A percentile compares a stretch with the other conserved stretches of the same genome.
Evolutionary conservation across 2,329 filamentous ascomycete genomes (phyloP).

Genomic region (Scedosporium dehoogii): DNA sequence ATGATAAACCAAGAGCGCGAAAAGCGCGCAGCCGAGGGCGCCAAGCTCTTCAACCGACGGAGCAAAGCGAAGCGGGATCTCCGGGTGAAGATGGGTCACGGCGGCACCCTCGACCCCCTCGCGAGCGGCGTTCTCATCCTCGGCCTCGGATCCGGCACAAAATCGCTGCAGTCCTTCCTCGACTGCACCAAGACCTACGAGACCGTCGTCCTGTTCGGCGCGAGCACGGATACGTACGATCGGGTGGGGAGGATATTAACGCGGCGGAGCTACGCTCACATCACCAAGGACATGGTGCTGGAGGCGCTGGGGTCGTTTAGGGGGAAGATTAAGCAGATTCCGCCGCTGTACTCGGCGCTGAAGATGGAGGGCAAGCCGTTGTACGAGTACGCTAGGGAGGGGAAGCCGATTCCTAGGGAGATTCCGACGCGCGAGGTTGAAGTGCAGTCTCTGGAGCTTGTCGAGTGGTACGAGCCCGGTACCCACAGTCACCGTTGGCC

Average conservation of each 20-base stretch:
- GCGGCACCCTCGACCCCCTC: conserved; percentile 87
- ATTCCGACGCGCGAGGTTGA: conserved; percentile 74
- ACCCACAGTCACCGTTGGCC: conserved; percentile 74
- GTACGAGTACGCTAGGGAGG: conserved; percentile 92
- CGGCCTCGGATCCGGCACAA: conserved; percentile 81
- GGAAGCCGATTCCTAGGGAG: conserved; percentile 74
- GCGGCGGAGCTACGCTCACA: conserved; percentile 64
- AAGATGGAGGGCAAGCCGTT: conserved; percentile 89
- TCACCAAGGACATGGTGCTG: conserved; percentile 72
- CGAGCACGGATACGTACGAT: conserved; percentile 89
- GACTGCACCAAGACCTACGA: conserved; percentile 92
- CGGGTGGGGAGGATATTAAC: conserved; percentile 72
- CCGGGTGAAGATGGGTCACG: conserved; percentile 90
- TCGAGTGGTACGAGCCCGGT: conserved; percentile 79
- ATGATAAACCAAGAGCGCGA: conserved; percentile 57
- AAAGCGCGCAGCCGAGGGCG: conserved; percentile 44
- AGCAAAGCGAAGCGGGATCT: conserved; percentile 45
- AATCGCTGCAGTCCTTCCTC: conserved; percentile 67
- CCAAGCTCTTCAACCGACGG: conserved; percentile 50
- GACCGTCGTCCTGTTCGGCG: conserved; percentile 79
- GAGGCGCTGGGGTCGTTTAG: conserved; percentile 64
- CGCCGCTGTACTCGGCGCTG: conserved; percentile 85
- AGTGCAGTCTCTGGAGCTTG: conserved; percentile 64
- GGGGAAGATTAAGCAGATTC: conserved; percentile 79
- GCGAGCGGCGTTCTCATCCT: conserved; percentile 88